Evolutionary conservation across 768 basidiomycete genomes (phyloP).

Genomic region (Leucosporidium creatinivorum): DNA sequence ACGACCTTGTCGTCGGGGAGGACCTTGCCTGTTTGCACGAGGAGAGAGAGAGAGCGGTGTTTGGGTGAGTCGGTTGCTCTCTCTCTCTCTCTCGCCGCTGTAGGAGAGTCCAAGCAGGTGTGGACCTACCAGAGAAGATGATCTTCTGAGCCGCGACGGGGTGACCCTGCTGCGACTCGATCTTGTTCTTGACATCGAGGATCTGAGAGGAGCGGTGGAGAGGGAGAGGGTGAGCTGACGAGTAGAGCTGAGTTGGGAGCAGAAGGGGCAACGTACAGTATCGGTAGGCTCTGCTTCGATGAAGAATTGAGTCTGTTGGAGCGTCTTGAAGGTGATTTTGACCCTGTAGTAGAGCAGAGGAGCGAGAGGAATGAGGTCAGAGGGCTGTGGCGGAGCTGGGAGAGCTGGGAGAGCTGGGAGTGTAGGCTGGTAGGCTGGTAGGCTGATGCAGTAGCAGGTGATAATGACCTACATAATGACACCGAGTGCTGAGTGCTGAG

Average conservation of each 20-base stretch:
- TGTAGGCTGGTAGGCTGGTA: no score
- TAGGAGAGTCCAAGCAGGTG: background rate
- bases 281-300: slow-evolving; percentile 27
- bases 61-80: background rate
- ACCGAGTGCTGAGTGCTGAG: no score
- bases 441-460: no score
- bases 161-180: slow-evolving; percentile 67
- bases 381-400: no score
- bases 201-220: slow-evolving; percentile 43
- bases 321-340: slow-evolving; percentile 78
- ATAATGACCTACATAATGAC: no score
- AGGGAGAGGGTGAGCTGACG: background rate
- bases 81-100: no score
- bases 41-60: background rate
- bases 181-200: slow-evolving; percentile 72
- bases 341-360: slow-evolving; percentile 9
- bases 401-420: no score
- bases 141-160: slow-evolving; percentile 72
- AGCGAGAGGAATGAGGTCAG: background rate
- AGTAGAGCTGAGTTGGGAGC: background rate
- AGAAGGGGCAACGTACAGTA: slow-evolving; percentile 3
- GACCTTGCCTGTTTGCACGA: slow-evolving; percentile 64
- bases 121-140: slow-evolving; percentile 76
- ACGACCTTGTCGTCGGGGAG: slow-evolving; percentile 80
- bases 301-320: slow-evolving; percentile 52